Percentiles rank a stretch among this genome's conserved stretches.
phyloP scores from a whole-genome alignment of 805 yeast genomes.

The Wickerhamiella bombiphila region DNA sequence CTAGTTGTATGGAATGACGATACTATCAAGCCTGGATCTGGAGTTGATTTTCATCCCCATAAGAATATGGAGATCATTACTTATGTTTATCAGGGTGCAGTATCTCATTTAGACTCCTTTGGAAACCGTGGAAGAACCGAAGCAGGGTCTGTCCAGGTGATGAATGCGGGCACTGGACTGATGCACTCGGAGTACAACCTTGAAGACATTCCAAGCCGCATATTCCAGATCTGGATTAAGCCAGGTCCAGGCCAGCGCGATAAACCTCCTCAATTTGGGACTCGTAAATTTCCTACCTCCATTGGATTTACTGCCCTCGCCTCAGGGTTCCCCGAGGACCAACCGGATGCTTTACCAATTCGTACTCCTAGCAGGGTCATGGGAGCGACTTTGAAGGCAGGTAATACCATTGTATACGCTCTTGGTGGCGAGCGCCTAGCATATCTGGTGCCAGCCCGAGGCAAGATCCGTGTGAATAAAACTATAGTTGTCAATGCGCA shows the following conservation, averaged over 20 bases:
- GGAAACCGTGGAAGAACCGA: conserved; percentile 12
- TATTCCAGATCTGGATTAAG: conserved; percentile 13
- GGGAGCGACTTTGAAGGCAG: conserved; percentile 7
- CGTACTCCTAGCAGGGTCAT: conserved; percentile 8
- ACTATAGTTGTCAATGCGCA: conserved; percentile 11
- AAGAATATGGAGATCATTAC: no score
- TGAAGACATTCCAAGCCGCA: conserved; percentile 2
- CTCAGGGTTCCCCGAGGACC: conserved; percentile 11
- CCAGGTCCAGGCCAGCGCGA: conserved; percentile 3
- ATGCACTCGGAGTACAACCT: conserved; percentile 13
- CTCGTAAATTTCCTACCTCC: conserved; percentile 11
- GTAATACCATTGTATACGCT: conserved; percentile 6
- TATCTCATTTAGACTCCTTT: conserved; percentile 11
- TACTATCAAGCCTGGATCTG: background rate
- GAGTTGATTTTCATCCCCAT: conserved; percentile 7
- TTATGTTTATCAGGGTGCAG: conserved; percentile 11
- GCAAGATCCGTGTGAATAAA: conserved; percentile 7
- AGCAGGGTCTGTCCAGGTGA: conserved; percentile 14
- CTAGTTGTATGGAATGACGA: conserved; percentile 6
- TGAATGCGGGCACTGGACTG: conserved; percentile 14
- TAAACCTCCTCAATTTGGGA: conserved; percentile 9
- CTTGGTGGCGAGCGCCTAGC: conserved; percentile 10
- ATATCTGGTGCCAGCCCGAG: conserved; percentile 10
- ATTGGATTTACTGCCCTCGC: conserved; percentile 8
- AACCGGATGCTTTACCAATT: conserved; percentile 11